phyloP scores from a whole-genome alignment of 306 rosid genomes.

The Sicyos edulis region DNA sequence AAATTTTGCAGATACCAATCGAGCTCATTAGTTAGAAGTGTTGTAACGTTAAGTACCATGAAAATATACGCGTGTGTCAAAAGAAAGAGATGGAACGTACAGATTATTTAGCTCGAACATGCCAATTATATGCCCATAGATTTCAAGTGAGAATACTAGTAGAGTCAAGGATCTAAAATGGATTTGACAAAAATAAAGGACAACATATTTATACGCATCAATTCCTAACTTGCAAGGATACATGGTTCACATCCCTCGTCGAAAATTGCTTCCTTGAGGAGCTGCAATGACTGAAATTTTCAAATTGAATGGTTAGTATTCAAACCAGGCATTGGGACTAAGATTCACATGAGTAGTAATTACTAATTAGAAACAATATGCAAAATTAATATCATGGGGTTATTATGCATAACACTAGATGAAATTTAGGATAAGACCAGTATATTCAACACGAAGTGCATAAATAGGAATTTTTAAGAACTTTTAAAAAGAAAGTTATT shows the following conservation, averaged over 20 bases:
- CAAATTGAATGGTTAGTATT: slow-evolving; percentile 26
- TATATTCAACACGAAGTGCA: slow-evolving; percentile 8
- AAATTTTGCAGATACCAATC: background rate
- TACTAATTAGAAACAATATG: background rate
- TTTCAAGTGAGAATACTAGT: slow-evolving; percentile 84
- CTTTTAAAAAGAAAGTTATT: slow-evolving; percentile 14
- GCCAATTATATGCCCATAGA: slow-evolving; percentile 89
- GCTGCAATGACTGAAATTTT: slow-evolving; percentile 74
- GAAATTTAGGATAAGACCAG: background rate
- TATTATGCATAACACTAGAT: background rate
- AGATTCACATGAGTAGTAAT: slow-evolving; percentile 1
- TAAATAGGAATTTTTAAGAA: background rate
- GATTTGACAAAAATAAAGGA: slow-evolving; percentile 19
- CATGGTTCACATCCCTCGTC: slow-evolving; percentile 74
- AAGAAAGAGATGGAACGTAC: slow-evolving; percentile 35
- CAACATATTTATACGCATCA: slow-evolving; percentile 23
- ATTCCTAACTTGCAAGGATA: slow-evolving; percentile 55
- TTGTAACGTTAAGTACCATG: background rate
- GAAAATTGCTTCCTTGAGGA: slow-evolving; percentile 70
- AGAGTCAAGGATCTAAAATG: slow-evolving; percentile 47
- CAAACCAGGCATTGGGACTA: slow-evolving; percentile 4
- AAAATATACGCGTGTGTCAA: background rate
- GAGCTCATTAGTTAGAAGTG: background rate
- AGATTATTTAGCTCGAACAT: slow-evolving; percentile 97
- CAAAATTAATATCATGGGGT: background rate